Evolutionary conservation across 2,329 filamentous ascomycete genomes (phyloP).

Genomic region (Fusarium clavum): DNA sequence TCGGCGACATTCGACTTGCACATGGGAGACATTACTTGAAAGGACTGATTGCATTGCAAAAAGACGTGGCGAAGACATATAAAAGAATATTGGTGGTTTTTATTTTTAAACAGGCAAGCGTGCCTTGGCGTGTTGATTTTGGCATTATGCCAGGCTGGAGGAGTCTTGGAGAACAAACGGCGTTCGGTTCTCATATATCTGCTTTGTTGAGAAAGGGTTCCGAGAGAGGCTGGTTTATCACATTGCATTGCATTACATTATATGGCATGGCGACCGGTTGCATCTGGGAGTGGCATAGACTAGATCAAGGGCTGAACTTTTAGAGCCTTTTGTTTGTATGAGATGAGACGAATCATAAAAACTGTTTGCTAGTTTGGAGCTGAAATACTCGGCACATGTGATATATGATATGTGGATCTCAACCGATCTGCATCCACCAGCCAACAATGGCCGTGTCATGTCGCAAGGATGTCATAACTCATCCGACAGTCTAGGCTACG

Average conservation of each 20-base stretch:
- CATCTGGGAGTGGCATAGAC: constrained; percentile 32
- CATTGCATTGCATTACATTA: constrained; percentile 11
- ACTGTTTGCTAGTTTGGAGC: constrained; percentile 3
- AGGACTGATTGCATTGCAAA: constrained; percentile 20
- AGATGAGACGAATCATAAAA: constrained; percentile 16
- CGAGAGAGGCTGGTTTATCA: constrained; percentile 9
- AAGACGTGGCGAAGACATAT: constrained; percentile 7
- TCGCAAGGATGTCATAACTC: constrained; percentile 1
- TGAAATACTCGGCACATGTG: constrained; percentile 34
- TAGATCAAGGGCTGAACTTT: constrained; percentile 32
- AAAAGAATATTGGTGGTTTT: constrained; percentile 19
- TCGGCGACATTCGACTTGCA: neutral
- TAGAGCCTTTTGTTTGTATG: constrained; percentile 25
- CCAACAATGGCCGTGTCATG: constrained; percentile 1
- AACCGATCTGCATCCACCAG: constrained; percentile 17
- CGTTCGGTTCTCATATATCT: constrained; percentile 36
- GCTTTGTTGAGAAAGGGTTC: constrained; percentile 19
- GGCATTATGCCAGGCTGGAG: constrained; percentile 24
- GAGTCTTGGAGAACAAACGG: constrained; percentile 39
- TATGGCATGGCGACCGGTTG: constrained; percentile 21
- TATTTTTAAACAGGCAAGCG: neutral
- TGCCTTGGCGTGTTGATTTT: constrained; percentile 21
- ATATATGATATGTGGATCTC: constrained; percentile 15
- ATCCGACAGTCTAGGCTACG: neutral
- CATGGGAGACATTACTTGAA: neutral